Percentiles rank a stretch among this genome's conserved stretches.
phyloP scores from a whole-genome alignment of 2,329 filamentous ascomycete species.

The Neurospora sp. region DNA sequence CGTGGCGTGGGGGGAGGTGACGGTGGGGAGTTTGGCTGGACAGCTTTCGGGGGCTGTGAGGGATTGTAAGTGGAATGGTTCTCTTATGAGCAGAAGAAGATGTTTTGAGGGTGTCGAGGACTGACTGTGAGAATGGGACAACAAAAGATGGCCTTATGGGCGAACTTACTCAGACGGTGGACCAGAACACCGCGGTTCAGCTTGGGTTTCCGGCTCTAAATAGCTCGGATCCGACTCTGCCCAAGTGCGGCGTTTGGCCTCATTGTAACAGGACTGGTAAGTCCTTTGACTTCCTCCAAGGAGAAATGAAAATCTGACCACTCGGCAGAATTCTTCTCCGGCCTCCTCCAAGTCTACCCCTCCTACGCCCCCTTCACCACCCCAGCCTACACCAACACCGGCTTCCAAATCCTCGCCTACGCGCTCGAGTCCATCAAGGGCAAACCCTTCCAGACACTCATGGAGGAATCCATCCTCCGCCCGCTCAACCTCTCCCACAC shows the following conservation, averaged over 20 bases:
- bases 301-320: not conserved
- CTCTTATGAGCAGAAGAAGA: not conserved
- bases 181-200: conserved; percentile 8
- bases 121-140: not conserved
- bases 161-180: conserved; percentile 13
- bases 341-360: conserved; percentile 22
- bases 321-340: conserved; percentile 14
- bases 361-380: conserved; percentile 23
- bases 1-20: conserved; percentile 18
- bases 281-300: not conserved
- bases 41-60: conserved; percentile 17
- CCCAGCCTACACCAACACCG: conserved; percentile 26
- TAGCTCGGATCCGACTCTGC: conserved; percentile 12
- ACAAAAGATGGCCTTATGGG: conserved; percentile 12
- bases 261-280: conserved; percentile 16
- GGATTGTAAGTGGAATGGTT: conserved; percentile 12
- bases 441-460: conserved; percentile 18
- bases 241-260: conserved; percentile 11
- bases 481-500: conserved; percentile 23
- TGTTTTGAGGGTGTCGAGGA: not conserved
- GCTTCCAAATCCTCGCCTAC: conserved; percentile 27
- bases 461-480: conserved; percentile 22
- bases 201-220: conserved; percentile 16
- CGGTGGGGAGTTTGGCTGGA: conserved; percentile 16
- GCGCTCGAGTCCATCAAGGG: conserved; percentile 30